Evolutionary conservation across 75 land plant species (phyloP).

Genomic region (Azolla pinnata): DNA sequence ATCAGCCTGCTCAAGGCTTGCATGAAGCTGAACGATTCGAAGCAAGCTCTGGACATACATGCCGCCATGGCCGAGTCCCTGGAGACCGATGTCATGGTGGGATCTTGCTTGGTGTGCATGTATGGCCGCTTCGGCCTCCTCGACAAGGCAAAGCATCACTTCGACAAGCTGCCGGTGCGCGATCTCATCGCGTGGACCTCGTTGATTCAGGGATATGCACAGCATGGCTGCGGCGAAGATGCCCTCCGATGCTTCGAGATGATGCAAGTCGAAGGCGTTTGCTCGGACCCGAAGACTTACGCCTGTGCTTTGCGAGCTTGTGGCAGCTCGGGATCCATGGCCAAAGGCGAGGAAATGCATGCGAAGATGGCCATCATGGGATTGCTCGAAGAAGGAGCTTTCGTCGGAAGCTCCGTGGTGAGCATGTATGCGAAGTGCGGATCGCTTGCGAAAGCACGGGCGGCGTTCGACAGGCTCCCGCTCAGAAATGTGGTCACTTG

Average conservation of each 20-base stretch:
- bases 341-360: constrained; percentile 41
- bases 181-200: constrained; percentile 50
- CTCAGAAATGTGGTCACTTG: constrained; percentile 41
- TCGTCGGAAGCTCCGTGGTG: constrained; percentile 36
- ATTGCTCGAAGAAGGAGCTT: constrained; percentile 21
- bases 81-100: constrained; percentile 22
- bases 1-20: no score
- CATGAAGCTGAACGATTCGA: no score
- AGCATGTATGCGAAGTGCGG: constrained; percentile 46
- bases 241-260: constrained; percentile 14
- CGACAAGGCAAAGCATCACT: constrained; percentile 25
- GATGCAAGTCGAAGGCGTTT: constrained; percentile 24
- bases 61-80: no score
- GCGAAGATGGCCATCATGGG: constrained; percentile 21
- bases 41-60: no score
- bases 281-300: constrained; percentile 27
- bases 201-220: constrained; percentile 27
- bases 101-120: constrained; percentile 34
- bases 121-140: constrained; percentile 32
- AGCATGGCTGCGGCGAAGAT: constrained; percentile 18
- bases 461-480: constrained; percentile 21
- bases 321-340: constrained; percentile 6
- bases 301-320: constrained; percentile 37
- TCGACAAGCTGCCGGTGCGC: constrained; percentile 15
- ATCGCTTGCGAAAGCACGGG: constrained; percentile 33